Evolutionary conservation across 345 rosid genomes (phyloP).

Genomic region (Eutrema heterophyllum): DNA sequence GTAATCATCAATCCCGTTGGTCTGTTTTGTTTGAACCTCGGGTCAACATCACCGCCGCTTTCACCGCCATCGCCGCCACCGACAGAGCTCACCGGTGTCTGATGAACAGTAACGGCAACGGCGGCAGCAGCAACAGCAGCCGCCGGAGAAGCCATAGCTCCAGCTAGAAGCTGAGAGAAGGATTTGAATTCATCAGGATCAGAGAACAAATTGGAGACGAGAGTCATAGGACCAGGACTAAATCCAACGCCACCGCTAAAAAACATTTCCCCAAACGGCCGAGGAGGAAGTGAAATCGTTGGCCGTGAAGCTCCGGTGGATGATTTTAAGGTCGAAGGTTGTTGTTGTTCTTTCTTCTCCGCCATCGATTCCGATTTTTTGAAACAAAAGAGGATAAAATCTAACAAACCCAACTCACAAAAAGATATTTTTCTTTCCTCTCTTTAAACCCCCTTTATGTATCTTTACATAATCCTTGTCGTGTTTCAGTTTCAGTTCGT

Average conservation of each 20-base stretch:
- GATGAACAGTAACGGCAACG: constrained; percentile 25
- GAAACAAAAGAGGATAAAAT: constrained; percentile 6
- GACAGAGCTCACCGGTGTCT: constrained; percentile 17
- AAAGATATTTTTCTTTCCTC: neutral
- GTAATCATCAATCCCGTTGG: constrained; percentile 44
- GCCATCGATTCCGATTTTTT: constrained; percentile 30
- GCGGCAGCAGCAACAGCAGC: constrained; percentile 26
- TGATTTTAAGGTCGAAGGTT: constrained; percentile 20
- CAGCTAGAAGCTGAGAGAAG: constrained; percentile 81
- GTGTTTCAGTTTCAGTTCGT: constrained; percentile 17
- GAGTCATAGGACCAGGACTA: constrained; percentile 92
- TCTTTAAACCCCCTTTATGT: neutral
- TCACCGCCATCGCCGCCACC: constrained; percentile 24
- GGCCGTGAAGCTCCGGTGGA: constrained; percentile 41
- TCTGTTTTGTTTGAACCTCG: constrained; percentile 42
- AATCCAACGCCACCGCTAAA: constrained; percentile 47
- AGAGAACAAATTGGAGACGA: constrained; percentile 65
- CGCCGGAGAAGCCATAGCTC: constrained; percentile 68
- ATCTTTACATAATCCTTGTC: constrained; percentile 15
- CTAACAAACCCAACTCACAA: constrained; percentile 23
- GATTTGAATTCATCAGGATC: constrained; percentile 65
- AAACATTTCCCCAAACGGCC: constrained; percentile 42
- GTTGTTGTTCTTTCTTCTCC: constrained; percentile 26
- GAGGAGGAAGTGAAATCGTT: constrained; percentile 55
- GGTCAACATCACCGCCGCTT: constrained; percentile 29